Conservation (phyloP, 2,329 filamentous ascomycete species). For the Trichoderma atroviride region DNA sequence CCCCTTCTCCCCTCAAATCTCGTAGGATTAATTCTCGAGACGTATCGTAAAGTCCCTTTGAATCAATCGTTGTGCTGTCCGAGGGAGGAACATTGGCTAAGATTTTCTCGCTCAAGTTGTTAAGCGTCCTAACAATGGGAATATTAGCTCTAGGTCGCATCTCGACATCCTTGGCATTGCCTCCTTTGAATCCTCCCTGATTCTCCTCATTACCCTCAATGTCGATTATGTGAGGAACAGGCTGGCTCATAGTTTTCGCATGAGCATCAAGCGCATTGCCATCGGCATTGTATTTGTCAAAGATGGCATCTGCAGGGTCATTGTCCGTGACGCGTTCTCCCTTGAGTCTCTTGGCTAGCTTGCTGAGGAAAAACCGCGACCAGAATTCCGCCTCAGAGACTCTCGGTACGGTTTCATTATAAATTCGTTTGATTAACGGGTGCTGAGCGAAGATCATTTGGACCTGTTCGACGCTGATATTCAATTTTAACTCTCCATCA, state of each 20-base stretch:
- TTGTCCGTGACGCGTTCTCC: constrained; percentile 82
- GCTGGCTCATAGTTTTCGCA: constrained; percentile 59
- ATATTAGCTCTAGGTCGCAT: constrained; percentile 84
- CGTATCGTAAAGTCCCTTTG: constrained; percentile 66
- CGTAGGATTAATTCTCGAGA: constrained; percentile 75
- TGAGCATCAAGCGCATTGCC: constrained; percentile 62
- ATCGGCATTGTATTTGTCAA: constrained; percentile 82
- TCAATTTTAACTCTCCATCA: constrained; percentile 68
- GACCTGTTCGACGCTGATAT: constrained; percentile 88
- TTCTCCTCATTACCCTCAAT: constrained; percentile 94
- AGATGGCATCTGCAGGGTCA: constrained; percentile 74
- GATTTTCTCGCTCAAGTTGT: constrained; percentile 89
- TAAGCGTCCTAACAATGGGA: constrained; percentile 86
- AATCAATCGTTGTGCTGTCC: constrained; percentile 66
- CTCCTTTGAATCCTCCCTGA: constrained; percentile 76
- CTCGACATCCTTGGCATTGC: constrained; percentile 85
- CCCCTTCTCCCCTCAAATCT: constrained; percentile 74
- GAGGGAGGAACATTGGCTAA: constrained; percentile 83
- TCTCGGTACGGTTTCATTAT: constrained; percentile 89
- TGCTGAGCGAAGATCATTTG: constrained; percentile 92
- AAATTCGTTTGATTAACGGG: constrained; percentile 84
- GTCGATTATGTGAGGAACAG: constrained; percentile 88
- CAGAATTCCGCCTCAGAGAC: constrained; percentile 82
- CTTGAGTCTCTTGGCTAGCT: constrained; percentile 85
- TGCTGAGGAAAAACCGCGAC: constrained; percentile 90